Evolutionary conservation across 2,329 filamentous ascomycete species (phyloP), one percentile per base, ranked within the genome.

Genomic region (Pyricularia pennisetigena): DNA sequence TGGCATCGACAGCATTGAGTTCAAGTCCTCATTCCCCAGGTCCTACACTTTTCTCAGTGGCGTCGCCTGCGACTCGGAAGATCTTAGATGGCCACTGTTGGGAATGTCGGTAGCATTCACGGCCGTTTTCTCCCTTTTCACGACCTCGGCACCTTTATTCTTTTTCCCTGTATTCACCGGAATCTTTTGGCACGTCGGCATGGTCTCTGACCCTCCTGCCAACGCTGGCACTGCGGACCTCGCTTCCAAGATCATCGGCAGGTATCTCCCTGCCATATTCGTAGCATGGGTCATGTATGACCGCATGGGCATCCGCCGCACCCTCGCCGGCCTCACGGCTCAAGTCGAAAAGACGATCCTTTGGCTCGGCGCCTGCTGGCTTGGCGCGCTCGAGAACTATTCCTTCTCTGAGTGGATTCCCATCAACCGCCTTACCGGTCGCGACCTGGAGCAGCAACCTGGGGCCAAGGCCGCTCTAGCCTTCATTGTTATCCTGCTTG

Each of bases 351-450:
- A 97, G 82, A 92, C 93, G 0, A 79, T 98, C 2, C 83, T 98
- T 30, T 98, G 93, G 90, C 82, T 99, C 0, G 94, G 94, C 0
- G 90, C 88, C 8, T 93, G 91, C 75, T 99, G 96, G 90, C 87
- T 97, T 57, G 95, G 94, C 20, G 90, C 92, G 1, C 80, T 99
- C 72, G 94, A 94, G 74, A 98, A 98, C 79, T 96, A 97, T 78
- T 98, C 95, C 0, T 92, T 99, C 74, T 91, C 93, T 73, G 41
- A 59, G 49, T 90, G 92, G 79, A 97, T 99, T 70, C 95, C 95
- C 0, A 95, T 99, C 72, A 88, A 93, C 77, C 90, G 95, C 2
- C 84, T 99, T n/a, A 98, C 92, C 9, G 88, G 90, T 0, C 93
- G 96, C 76, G 95, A 99, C 75, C 87, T 99, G 62, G 81, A 90